These are phyloP conservation scores for Microbotryomycetes sp. DNA, from an alignment of 1,284 basidiomycete genomes.

Conservation along the genomic window DNA sequence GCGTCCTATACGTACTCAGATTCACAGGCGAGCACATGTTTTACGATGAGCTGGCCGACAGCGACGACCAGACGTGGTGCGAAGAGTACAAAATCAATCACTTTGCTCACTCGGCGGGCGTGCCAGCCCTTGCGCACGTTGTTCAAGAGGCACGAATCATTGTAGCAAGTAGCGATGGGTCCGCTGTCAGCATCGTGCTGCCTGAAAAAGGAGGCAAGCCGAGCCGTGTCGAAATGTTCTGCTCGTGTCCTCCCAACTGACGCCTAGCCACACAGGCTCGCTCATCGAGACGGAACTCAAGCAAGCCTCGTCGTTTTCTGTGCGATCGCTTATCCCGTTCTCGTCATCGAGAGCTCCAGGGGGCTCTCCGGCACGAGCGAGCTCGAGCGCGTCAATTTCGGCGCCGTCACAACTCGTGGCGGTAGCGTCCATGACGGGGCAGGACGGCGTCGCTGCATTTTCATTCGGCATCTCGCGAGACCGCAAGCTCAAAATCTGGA, in stretches of 20 bases:
- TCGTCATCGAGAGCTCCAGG: slow-evolving; percentile 4
- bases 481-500: slow-evolving; percentile 75
- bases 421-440: slow-evolving; percentile 3
- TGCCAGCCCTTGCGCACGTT: slow-evolving; percentile 14
- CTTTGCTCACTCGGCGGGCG: not conserved
- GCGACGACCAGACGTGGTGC: slow-evolving; percentile 13
- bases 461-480: slow-evolving; percentile 80
- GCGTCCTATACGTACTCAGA: slow-evolving; percentile 67
- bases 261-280: not conserved
- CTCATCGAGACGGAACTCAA: slow-evolving; percentile 27
- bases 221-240: not conserved
- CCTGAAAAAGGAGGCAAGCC: slow-evolving; percentile 1
- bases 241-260: too few species aligned
- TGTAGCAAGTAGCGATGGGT: slow-evolving; percentile 17
- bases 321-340: slow-evolving; percentile 26
- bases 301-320: slow-evolving; percentile 14
- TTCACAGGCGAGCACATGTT: slow-evolving; percentile 49
- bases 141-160: slow-evolving; percentile 14
- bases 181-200: slow-evolving; percentile 6
- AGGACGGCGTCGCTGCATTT: not conserved
- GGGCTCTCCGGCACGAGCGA: not conserved
- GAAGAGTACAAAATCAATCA: slow-evolving; percentile 19
- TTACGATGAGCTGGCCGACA: slow-evolving; percentile 3
- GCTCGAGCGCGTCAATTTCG: slow-evolving; percentile 4
- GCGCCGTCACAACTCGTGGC: slow-evolving; percentile 16